A percentile compares a stretch with the other conserved stretches of the same genome.
These are phyloP conservation scores for Hanseniaspora occidentalis DNA, from an alignment of 805 yeast genomes.

Conservation along the genomic window DNA sequence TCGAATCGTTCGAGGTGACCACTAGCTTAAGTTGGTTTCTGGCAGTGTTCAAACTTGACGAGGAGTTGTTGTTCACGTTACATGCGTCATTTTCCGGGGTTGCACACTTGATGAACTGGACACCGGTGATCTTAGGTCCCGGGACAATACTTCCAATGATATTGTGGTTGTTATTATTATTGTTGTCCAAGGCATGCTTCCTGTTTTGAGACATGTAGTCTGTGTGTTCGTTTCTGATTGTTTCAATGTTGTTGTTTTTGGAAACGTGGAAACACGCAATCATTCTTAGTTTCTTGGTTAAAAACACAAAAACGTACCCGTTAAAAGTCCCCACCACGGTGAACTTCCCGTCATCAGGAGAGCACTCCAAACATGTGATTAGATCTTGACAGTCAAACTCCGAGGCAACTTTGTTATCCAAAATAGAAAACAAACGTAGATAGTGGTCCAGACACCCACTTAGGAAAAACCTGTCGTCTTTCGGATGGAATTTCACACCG, in stretches of 20 bases:
- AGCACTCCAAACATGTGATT: conserved; percentile 63
- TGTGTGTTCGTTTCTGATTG: conserved; percentile 2
- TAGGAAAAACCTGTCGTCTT: conserved; percentile 75
- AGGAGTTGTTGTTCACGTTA: too few relatives aligned
- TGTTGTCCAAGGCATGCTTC: too few relatives aligned
- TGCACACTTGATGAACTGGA: conserved; percentile 34
- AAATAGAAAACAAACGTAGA: conserved; percentile 72
- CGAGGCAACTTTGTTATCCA: conserved; percentile 55
- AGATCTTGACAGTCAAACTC: conserved; percentile 49
- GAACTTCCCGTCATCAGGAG: conserved; percentile 49
- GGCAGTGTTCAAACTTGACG: too few relatives aligned
- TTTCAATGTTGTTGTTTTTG: conserved; percentile 17
- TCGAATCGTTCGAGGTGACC: conserved; percentile 74
- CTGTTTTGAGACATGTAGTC: too few relatives aligned
- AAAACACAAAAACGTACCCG: conserved; percentile 51
- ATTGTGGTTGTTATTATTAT: not conserved
- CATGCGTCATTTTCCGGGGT: too few relatives aligned
- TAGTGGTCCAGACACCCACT: conserved; percentile 72
- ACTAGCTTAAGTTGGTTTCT: conserved; percentile 35
- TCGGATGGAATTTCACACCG: conserved; percentile 65
- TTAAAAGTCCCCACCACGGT: conserved; percentile 66
- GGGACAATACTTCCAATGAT: conserved; percentile 9
- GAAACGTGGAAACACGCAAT: conserved; percentile 31
- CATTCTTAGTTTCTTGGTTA: conserved; percentile 49
- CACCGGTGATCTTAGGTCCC: conserved; percentile 65